Base-by-base conservation (phyloP, 768 basidiomycete genomes). In the Lepiota venenata region DNA sequence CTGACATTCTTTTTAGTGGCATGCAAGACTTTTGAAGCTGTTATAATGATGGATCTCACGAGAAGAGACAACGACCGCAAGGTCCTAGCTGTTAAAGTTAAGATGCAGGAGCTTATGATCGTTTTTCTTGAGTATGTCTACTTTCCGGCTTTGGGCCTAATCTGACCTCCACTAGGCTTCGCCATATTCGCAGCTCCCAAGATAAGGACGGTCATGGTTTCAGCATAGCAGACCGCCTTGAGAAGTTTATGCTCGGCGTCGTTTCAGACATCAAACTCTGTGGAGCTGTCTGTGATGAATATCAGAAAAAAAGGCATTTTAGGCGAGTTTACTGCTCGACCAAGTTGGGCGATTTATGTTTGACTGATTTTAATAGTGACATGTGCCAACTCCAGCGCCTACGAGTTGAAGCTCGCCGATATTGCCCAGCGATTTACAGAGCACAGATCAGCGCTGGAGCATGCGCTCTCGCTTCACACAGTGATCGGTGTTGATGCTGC, bases 51-150 rank as follows among this genome's bases (percentile, higher is more conserved):
- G 38, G 79, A 81, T 47, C 52, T 75, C 48, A 74, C 74, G 4
- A 68, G 79, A 29, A 65, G 75, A 15, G 77, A 79, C 16, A 82
- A 83, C 50, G 75, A 82, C 52, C 73, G 71, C 52, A 79, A 78
- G 55, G 69, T 81, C 8, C 56, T 73, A 1, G 64, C 69, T 3
- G 63, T 83, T 5, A 75, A 76, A 45, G 52, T 74, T 5, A 72
- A 77, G 57, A 82, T 82, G 79, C 70, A 68, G 52, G 71, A 79
- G 37, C 71, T 77, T 68, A 76, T 82, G 72, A 48, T 61, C 9
- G 66, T 68, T 0, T 70, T 81, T 21, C 65, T 78, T 5, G 71
- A 78, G 77, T 76, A 49, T 7, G 76, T 61, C 29, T 52, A 4
- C 16, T 11, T n/a, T n/a, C n/a, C n/a, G 40, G 51, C 4, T 27